These are phyloP conservation scores for Apiotrichum gracile DNA, from an alignment of 1,284 basidiomycete species.

Conservation along the genomic window DNA sequence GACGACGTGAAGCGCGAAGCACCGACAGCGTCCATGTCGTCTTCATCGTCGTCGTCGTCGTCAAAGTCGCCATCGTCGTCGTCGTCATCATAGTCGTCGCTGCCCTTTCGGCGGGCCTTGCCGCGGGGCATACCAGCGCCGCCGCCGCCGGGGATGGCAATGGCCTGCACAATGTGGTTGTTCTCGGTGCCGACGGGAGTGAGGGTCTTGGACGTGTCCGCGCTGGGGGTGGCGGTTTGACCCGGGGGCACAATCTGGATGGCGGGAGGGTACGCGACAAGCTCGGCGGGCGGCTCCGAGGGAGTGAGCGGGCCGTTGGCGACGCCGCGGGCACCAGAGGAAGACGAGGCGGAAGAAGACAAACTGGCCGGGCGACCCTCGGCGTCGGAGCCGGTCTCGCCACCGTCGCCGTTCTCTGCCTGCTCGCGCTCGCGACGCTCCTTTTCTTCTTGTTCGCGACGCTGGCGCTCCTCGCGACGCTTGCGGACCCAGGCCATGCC, in stretches of 20 bases:
- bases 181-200: conserved; percentile 3
- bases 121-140: conserved; percentile 2
- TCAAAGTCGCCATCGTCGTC: conserved; percentile 35
- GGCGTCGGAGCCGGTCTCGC: not conserved
- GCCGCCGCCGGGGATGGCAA: conserved; percentile 9
- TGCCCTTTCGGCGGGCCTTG: conserved; percentile 16
- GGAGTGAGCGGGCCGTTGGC: conserved; percentile 7
- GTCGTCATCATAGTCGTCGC: conserved; percentile 25
- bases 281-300: conserved; percentile 6
- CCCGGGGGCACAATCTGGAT: not conserved
- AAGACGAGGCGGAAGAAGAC: conserved; percentile 4
- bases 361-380: conserved; percentile 2
- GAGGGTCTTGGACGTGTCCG: not conserved
- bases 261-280: conserved; percentile 1
- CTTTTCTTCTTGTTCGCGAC: conserved; percentile 23
- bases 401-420: conserved; percentile 1
- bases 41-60: conserved; percentile 40
- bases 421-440: conserved; percentile 12
- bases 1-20: conserved; percentile 28
- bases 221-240: not conserved
- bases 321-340: not conserved
- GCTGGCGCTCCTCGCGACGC: conserved; percentile 39
- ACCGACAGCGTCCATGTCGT: conserved; percentile 9
- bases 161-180: conserved; percentile 14
- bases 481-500: conserved; percentile 47